Evolutionary conservation across 768 basidiomycete species (phyloP).

Genomic region (Chalciporus piperatus): DNA sequence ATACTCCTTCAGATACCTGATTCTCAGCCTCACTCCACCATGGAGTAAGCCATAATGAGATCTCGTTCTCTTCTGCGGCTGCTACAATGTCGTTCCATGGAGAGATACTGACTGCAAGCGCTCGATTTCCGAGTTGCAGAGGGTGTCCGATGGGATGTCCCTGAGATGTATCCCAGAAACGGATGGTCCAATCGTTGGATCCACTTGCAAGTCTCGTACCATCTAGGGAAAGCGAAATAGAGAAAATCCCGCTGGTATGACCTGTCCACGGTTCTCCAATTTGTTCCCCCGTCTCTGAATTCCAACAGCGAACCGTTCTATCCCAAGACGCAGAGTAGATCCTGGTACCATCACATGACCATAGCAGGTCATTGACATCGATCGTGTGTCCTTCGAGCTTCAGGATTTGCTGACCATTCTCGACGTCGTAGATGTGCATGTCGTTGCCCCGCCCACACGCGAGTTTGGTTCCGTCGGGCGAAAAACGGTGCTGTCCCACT

Average conservation of each 20-base stretch:
- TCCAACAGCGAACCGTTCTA: neutral
- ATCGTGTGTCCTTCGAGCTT: neutral
- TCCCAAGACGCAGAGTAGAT: neutral
- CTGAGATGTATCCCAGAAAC: slow-evolving; percentile 10
- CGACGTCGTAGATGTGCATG: neutral
- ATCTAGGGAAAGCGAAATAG: slow-evolving; percentile 3
- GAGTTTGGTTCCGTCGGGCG: neutral
- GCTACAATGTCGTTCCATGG: slow-evolving; percentile 1
- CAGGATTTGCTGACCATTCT: neutral
- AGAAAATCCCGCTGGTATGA: neutral
- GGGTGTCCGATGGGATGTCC: neutral
- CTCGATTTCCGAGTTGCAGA: neutral
- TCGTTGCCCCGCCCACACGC: neutral
- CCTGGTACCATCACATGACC: slow-evolving; percentile 5
- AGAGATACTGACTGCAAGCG: neutral
- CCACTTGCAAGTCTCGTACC: slow-evolving; percentile 10
- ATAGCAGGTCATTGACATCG: neutral
- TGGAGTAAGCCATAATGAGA: no score
- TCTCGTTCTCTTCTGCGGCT: neutral
- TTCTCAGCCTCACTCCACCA: neutral
- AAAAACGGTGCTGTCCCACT: slow-evolving; percentile 1
- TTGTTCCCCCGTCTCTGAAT: neutral
- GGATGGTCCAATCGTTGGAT: neutral
- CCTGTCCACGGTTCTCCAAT: neutral
- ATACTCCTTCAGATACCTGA: neutral